Base-by-base conservation (phyloP, 352 stramenopile genomes). In the Phytophthora chlamydospora region DNA sequence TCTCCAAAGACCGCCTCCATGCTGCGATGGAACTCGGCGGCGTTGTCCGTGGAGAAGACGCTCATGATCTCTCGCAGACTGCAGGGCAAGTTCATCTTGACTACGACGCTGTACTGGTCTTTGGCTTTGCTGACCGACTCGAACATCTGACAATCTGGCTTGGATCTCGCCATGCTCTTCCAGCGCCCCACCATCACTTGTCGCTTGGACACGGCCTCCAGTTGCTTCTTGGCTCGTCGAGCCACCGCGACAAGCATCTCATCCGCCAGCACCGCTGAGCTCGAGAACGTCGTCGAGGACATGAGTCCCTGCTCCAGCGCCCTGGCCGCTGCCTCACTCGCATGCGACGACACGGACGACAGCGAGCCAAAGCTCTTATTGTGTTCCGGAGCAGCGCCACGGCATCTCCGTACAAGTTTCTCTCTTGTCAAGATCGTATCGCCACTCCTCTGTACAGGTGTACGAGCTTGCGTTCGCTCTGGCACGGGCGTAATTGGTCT, bases 1-100 rank as follows among this genome's bases (percentile, higher is more conserved):
- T 81, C 73, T 10, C 78, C 81, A 54, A 89, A 90, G 50, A 90
- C 45, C 31, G 76, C 78, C 31, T 72, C 70, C 81, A 90, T 90
- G 52, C 72, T 78, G 45, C 73, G 75, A 50, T 90, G 81, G 35
- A 89, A 89, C 50, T 87, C 75, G 13, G 58, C 31, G 5, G 48
- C 53, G 14, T 75, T 68, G 50, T 81, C 68, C 6, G 78, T 86
- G 4, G 81, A 68, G 40, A 86, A 73, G 12, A 86, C 76, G 59
- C 58, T 72, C 78, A 85, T 83, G 43, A 90, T 75, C 46, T 90
- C 80, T 31, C 69, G 63, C 32, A 90, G 57, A 51, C 71, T 83
- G 45, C 76, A 84, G 2, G 66, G 72, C 57, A 90, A 55, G 36
- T 88, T 82, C 58, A 89, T 71, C 44, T 76, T 76, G n/a, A 69